These are phyloP conservation scores for Alternaria infectoria DNA, from an alignment of 2,329 filamentous ascomycete species.

Conservation along the genomic window DNA sequence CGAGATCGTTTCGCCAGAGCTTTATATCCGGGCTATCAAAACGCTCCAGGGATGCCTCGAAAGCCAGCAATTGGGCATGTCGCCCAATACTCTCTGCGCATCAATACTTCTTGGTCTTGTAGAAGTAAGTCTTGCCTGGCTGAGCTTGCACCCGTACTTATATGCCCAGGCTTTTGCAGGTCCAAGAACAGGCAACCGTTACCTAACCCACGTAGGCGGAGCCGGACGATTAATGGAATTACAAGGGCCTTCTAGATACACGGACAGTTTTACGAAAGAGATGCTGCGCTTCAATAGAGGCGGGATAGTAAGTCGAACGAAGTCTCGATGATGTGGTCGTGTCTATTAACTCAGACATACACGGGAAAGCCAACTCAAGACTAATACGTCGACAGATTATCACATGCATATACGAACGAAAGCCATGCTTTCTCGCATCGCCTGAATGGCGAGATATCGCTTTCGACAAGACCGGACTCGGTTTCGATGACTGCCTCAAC, in stretches of 20 bases:
- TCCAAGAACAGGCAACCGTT: constrained; percentile 38
- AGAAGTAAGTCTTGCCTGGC: constrained; percentile 25
- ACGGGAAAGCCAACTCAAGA: neutral
- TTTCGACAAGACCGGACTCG: constrained; percentile 39
- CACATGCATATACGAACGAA: constrained; percentile 38
- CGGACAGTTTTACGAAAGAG: constrained; percentile 39
- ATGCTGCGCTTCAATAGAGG: constrained; percentile 40
- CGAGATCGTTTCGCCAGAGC: constrained; percentile 33
- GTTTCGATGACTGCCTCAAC: constrained; percentile 34
- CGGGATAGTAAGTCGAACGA: constrained; percentile 32
- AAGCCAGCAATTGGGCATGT: constrained; percentile 36
- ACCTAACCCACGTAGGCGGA: constrained; percentile 42
- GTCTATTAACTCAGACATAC: neutral
- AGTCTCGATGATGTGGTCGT: neutral
- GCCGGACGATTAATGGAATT: constrained; percentile 43
- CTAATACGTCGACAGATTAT: constrained; percentile 33
- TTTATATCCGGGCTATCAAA: constrained; percentile 42
- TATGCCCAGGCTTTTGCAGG: constrained; percentile 36
- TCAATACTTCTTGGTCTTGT: constrained; percentile 41
- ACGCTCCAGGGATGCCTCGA: constrained; percentile 36
- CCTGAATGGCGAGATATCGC: constrained; percentile 42
- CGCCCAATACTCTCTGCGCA: constrained; percentile 44
- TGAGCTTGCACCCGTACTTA: neutral
- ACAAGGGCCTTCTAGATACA: constrained; percentile 35
- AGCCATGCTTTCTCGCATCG: constrained; percentile 38